Conservation (phyloP, 2,329 filamentous ascomycete species). For the Gaeumannomyces sp. region DNA sequence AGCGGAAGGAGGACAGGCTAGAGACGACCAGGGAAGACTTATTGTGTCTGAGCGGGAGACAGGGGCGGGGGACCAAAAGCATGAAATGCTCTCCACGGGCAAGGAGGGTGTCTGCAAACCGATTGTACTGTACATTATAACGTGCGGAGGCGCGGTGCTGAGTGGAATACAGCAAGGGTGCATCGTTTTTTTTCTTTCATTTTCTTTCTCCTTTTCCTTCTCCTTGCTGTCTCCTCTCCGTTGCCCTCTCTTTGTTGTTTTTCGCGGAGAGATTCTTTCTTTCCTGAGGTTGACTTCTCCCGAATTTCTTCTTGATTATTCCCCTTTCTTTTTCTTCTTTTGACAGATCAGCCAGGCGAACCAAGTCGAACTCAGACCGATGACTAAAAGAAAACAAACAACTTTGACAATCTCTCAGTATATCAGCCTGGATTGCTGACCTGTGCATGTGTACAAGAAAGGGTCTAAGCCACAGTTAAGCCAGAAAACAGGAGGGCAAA, state of each 20-base stretch:
- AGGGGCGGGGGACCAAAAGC: background rate
- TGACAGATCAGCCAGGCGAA: background rate
- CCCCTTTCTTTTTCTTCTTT: background rate
- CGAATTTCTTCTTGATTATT: background rate
- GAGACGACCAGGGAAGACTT: background rate
- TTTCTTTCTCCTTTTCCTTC: background rate
- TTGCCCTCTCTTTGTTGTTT: background rate
- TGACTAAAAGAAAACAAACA: slow-evolving; percentile 8
- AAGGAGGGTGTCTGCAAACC: background rate
- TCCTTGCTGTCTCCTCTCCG: background rate
- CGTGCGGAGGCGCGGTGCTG: too few relatives aligned
- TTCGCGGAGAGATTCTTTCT: background rate
- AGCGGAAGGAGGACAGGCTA: background rate
- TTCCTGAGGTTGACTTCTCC: background rate
- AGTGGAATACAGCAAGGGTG: background rate
- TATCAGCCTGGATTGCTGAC: too few relatives aligned
- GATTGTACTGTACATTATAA: slow-evolving; percentile 5
- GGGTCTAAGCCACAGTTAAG: too few relatives aligned
- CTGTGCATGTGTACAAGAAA: too few relatives aligned
- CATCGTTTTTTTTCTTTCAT: background rate
- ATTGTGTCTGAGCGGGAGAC: background rate
- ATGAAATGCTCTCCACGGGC: background rate
- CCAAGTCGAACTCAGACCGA: background rate
- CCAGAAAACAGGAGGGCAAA: too few relatives aligned
- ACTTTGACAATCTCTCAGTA: background rate